Conservation (phyloP, 2,329 filamentous ascomycete genomes). For the Emydomyces testavorans region DNA sequence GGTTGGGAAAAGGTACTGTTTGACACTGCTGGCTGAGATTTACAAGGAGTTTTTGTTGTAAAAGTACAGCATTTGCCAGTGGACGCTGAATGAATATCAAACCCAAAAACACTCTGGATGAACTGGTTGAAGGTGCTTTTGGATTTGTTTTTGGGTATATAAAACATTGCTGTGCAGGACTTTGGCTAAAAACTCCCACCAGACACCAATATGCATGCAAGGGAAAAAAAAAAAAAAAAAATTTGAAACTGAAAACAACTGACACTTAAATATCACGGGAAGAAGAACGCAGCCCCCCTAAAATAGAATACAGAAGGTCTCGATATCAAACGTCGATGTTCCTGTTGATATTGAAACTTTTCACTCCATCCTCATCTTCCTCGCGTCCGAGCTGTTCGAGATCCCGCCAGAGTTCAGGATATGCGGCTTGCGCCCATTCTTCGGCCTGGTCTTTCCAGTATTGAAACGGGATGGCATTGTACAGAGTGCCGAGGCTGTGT, state of each 20-base stretch:
- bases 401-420: conserved; percentile 57
- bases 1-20: no score
- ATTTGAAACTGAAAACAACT: neutral
- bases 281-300: neutral
- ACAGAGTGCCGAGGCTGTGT: conserved; percentile 58
- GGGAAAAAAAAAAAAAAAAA: neutral
- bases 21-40: no score
- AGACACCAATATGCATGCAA: neutral
- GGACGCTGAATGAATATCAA: no score
- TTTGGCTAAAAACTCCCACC: no score
- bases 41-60: no score
- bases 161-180: no score
- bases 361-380: conserved; percentile 14
- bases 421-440: conserved; percentile 58
- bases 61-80: no score
- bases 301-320: neutral
- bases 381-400: conserved; percentile 39
- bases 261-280: no score
- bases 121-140: no score
- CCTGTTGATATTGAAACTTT: conserved; percentile 14
- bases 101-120: no score
- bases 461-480: conserved; percentile 58
- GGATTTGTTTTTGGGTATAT: no score
- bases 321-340: conserved; percentile 9
- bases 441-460: conserved; percentile 59